Base-by-base conservation (phyloP, 1,139 yeast genomes). In the Magnusiomyces tetraspermus region DNA sequence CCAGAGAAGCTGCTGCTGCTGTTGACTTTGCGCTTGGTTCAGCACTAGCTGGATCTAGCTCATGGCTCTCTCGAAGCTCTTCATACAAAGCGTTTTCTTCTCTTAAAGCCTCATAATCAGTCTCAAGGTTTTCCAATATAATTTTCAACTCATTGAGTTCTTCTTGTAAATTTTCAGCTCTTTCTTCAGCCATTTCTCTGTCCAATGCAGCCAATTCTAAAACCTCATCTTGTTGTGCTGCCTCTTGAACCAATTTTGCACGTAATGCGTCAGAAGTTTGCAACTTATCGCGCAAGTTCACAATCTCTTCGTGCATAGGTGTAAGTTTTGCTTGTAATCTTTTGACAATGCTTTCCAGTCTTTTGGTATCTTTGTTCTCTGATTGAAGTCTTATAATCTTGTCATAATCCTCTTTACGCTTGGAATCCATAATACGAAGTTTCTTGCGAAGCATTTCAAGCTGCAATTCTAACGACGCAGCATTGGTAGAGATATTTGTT, bases 191-290 rank as follows among this genome's bases (percentile, higher is more conserved):
- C 61, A 75, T 75, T 56, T 77, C 84, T 53, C 75, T 73, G 52
- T 83, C 89, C 1, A 81, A 71, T 0, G 76, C 66, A 0, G 77
- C 63, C 62, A 76, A 68, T 58, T 84, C 90, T 22, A 82, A 56
- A 0, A 71, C 66, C 45, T 78, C 80, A 15, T 76, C 69, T 17
- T 64, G 61, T 30, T 59, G 62, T 24, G 65, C 68, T 46, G 71
- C 64, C 17, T 56, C 61, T 36, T 71, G 75, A 24, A 60, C 61
- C 17, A 71, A 61, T 33, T 67, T 74, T n/a, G 64, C 65, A 22
- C 71, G 65, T 42, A 64, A 63, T 1, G 56, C 51, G 28, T 66
- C 67, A 8, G 65, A 46, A 1, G 56, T 56, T 1, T 59, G 51
- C 1, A 69, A 33, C 13, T 58, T 57, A 0, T 52, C 51, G 13